Conservation (phyloP, 2,329 filamentous ascomycete species). For the Sporothrix inflata region DNA sequence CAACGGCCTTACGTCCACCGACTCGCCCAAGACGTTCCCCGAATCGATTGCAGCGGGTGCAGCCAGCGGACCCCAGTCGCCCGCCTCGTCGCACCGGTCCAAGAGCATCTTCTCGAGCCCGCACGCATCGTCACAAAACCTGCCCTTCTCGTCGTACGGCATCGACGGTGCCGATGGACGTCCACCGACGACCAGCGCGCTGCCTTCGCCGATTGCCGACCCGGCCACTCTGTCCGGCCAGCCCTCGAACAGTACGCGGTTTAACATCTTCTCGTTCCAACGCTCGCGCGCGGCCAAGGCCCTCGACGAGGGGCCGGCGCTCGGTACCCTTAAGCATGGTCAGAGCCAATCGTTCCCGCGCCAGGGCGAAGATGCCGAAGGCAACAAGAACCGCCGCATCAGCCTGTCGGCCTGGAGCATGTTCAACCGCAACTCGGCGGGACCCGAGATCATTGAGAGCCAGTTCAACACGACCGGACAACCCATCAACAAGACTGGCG, state of each 20-base stretch:
- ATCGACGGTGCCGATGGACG: constrained; percentile 51
- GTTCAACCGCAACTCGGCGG: constrained; percentile 58
- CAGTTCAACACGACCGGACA: constrained; percentile 32
- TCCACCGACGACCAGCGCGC: constrained; percentile 44
- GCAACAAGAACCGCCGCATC: constrained; percentile 56
- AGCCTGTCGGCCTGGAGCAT: constrained; percentile 63
- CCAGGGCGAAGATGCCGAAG: constrained; percentile 60
- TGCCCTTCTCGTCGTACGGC: constrained; percentile 56
- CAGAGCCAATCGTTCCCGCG: constrained; percentile 80
- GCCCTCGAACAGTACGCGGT: constrained; percentile 44
- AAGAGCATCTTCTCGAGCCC: constrained; percentile 64
- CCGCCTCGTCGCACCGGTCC: constrained; percentile 61
- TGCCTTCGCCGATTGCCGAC: constrained; percentile 48
- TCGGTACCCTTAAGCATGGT: constrained; percentile 70
- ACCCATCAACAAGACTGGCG: constrained; percentile 39
- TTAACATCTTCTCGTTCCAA: constrained; percentile 62
- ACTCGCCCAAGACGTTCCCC: constrained; percentile 21
- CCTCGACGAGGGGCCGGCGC: constrained; percentile 60
- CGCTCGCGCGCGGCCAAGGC: constrained; percentile 66
- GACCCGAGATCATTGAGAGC: constrained; percentile 49
- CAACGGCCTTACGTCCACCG: background rate
- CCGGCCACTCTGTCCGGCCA: constrained; percentile 30
- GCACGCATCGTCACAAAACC: constrained; percentile 61
- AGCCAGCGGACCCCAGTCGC: constrained; percentile 59
- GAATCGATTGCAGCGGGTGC: constrained; percentile 18